Evolutionary conservation across 768 basidiomycete species (phyloP).

Genomic region (Amanita phalloides): DNA sequence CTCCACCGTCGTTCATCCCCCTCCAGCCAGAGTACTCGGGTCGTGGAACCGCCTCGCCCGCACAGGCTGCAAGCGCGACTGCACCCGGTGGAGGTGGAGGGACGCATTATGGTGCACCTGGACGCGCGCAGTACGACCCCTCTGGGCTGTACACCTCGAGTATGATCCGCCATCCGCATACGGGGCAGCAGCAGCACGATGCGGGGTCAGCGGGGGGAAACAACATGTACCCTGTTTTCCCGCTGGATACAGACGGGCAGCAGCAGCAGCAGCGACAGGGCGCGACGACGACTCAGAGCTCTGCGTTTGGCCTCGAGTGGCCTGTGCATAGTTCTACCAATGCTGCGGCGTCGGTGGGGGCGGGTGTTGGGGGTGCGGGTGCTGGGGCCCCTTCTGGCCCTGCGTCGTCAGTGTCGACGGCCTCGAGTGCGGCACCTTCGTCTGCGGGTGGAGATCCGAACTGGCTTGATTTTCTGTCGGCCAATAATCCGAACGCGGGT

Average conservation of each 20-base stretch:
- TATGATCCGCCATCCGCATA: conserved; percentile 7
- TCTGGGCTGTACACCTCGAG: background rate
- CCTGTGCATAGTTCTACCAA: conserved; percentile 19
- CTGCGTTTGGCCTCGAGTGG: conserved; percentile 22
- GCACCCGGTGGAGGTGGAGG: conserved; percentile 7
- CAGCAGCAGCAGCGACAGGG: conserved; percentile 8
- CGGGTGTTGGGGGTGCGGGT: background rate
- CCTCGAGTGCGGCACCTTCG: conserved; percentile 2
- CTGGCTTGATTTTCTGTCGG: conserved; percentile 23
- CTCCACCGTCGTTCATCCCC: conserved; percentile 20
- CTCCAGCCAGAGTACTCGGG: conserved; percentile 18
- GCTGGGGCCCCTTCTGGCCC: background rate
- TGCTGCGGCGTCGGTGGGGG: conserved; percentile 1
- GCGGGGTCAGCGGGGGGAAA: background rate
- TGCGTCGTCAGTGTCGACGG: conserved; percentile 8
- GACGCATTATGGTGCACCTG: background rate
- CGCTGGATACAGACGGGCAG: conserved; percentile 16
- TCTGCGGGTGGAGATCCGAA: conserved; percentile 10
- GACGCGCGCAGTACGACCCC: background rate
- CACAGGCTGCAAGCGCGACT: conserved; percentile 9
- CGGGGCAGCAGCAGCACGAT: background rate
- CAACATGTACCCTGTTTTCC: conserved; percentile 13
- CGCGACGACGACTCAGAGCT: conserved; percentile 4
- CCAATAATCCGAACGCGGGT: conserved; percentile 6
- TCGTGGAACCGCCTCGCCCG: conserved; percentile 4